phyloP scores from a whole-genome alignment of 768 basidiomycete species.

The Tricholoma matsutake region DNA sequence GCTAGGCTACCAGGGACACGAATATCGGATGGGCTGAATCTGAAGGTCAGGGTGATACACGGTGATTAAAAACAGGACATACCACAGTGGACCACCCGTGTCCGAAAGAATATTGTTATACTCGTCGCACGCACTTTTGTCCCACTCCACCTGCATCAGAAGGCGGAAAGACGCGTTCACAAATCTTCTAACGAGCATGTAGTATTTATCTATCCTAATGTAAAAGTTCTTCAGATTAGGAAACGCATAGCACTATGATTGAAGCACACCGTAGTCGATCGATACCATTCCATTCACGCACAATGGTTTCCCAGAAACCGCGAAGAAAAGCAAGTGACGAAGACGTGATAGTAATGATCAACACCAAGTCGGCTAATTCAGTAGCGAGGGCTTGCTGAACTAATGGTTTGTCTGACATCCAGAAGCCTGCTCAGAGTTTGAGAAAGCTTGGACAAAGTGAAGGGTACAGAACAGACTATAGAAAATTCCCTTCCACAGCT shows the following conservation, averaged over 20 bases:
- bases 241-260: background rate
- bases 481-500: slow-evolving; percentile 97
- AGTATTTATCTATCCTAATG: slow-evolving; percentile 92
- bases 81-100: slow-evolving; percentile 86
- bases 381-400: slow-evolving; percentile 90
- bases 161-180: slow-evolving; percentile 83
- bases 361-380: slow-evolving; percentile 78
- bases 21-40: slow-evolving; percentile 58
- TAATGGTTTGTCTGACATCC: slow-evolving; percentile 99
- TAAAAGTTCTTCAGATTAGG: slow-evolving; percentile 8
- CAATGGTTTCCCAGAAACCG: slow-evolving; percentile 89
- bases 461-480: slow-evolving; percentile 61
- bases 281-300: slow-evolving; percentile 92
- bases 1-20: slow-evolving; percentile 75
- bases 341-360: slow-evolving; percentile 57
- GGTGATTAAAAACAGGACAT: slow-evolving; percentile 17
- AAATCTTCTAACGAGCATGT: slow-evolving; percentile 89
- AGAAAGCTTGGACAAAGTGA: background rate
- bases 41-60: background rate
- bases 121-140: slow-evolving; percentile 44
- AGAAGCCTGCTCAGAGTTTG: slow-evolving; percentile 67
- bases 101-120: slow-evolving; percentile 67
- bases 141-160: slow-evolving; percentile 72
- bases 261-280: slow-evolving; percentile 77
- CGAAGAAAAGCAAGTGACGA: slow-evolving; percentile 73